Base-by-base conservation (phyloP, 805 yeast species). In the Danielozyma ontarioensis region DNA sequence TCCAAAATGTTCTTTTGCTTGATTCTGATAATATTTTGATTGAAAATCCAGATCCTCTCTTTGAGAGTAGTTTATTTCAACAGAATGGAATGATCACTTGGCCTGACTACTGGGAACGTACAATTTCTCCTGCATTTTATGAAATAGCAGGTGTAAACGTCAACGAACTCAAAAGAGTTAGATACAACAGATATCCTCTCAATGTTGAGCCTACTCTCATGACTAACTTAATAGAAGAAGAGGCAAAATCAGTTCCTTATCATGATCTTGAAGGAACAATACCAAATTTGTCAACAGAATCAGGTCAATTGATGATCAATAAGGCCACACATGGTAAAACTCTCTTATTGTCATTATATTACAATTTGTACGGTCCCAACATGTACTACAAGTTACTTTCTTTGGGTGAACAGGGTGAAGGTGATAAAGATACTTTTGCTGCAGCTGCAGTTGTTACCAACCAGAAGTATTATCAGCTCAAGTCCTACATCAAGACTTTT, bases 301-400 rank as follows among this genome's bases (percentile, higher is more conserved):
- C 83, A 1, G 89, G 88, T 3, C 84, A 81, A 50, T 48, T 82
- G 35, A 48, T 78, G 33, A 65, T 81, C 30, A 72, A 76, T 45
- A 81, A 79, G 53, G 59, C 57, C 24, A 62, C 69, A 1, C 88
- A 82, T 49, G 72, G 74, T 30, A 60, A 62, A 44, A 71, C 82
- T 3, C 57, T 82, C 32, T 58, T 81, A 39, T 59, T 82, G 31
- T 70, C 86, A 0, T 53, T 78, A 25, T 82, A 79, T 55, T 82
- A 82, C 55, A 81, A 81, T 46, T 60, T 76, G 34, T 74, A 69
- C 49, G 87, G 87, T 0, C 82, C 80, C 21, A 57, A 68, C 6
- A 62, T 70, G 35, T 80, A 70, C 51, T 80, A 78, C 49, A 77
- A 76, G 2, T 58, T 80, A 29, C 59, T 80, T 26, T 64, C 81